Evolutionary conservation across 345 rosid species (phyloP).

Genomic region (Acer campestre): DNA sequence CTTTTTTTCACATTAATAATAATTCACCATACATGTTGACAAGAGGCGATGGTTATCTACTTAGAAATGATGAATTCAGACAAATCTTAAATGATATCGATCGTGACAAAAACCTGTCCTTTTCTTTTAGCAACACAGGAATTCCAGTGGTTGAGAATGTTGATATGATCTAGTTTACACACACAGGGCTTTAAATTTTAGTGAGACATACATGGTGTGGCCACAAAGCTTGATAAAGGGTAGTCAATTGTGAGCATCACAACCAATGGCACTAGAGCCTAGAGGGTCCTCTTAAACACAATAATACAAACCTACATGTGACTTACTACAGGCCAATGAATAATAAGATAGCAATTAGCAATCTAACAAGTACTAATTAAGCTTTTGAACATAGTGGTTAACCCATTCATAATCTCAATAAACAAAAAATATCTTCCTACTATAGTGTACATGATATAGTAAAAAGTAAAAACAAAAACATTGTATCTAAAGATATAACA

Average conservation of each 20-base stretch:
- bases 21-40: background rate
- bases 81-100: constrained; percentile 5
- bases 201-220: too few relatives aligned
- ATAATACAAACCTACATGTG: background rate
- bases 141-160: too few relatives aligned
- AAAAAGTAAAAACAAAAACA: background rate
- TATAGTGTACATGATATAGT: background rate
- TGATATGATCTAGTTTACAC: too few relatives aligned
- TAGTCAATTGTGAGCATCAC: constrained; percentile 20
- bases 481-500: background rate
- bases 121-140: background rate
- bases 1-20: background rate
- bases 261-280: constrained; percentile 5
- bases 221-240: too few relatives aligned
- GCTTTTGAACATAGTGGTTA: background rate
- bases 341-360: too few relatives aligned
- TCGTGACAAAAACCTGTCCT: background rate
- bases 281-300: constrained; percentile 18
- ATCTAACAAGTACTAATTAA: too few relatives aligned
- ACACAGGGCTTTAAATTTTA: too few relatives aligned
- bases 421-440: too few relatives aligned
- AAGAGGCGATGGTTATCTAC: constrained; percentile 12
- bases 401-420: background rate
- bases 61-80: constrained; percentile 13
- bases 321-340: too few relatives aligned